Conservation (phyloP, 1,284 basidiomycete species). For the Cryptococcus sp. region DNA sequence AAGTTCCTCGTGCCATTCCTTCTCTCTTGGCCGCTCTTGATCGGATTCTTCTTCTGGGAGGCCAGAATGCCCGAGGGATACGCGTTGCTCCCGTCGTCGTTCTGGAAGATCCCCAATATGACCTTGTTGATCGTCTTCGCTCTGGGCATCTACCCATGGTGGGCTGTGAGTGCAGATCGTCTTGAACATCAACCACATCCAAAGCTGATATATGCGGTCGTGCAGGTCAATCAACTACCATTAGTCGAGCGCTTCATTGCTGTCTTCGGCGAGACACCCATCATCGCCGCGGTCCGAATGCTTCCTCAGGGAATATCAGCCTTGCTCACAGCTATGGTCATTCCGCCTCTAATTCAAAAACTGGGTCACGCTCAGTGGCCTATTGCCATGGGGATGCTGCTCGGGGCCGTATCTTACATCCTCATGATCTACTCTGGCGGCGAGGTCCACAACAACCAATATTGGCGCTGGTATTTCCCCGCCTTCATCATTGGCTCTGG, state of each 20-base stretch:
- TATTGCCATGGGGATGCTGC: neutral
- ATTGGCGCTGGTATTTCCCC: constrained; percentile 31
- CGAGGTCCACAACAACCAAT: constrained; percentile 14
- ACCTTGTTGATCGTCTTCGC: constrained; percentile 33
- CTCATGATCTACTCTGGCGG: constrained; percentile 14
- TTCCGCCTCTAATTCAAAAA: constrained; percentile 19
- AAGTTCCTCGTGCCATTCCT: constrained; percentile 50
- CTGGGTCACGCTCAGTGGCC: constrained; percentile 9
- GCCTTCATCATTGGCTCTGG: constrained; percentile 25
- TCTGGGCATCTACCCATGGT: constrained; percentile 34
- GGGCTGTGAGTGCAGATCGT: constrained; percentile 8
- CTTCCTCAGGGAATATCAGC: constrained; percentile 31
- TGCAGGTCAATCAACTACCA: constrained; percentile 23
- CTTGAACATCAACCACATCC: neutral
- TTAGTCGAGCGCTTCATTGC: constrained; percentile 24
- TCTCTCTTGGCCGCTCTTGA: constrained; percentile 38
- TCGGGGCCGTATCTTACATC: constrained; percentile 8
- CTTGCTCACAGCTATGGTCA: constrained; percentile 21
- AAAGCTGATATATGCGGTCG: constrained; percentile 1
- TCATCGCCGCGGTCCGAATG: constrained; percentile 28
- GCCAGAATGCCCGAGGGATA: constrained; percentile 22
- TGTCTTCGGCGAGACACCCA: constrained; percentile 20
- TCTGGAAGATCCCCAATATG: constrained; percentile 43
- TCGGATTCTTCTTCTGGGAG: constrained; percentile 45
- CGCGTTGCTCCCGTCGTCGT: constrained; percentile 36